Conservation (phyloP, 805 yeast genomes). For the Dipodascus albidus region DNA sequence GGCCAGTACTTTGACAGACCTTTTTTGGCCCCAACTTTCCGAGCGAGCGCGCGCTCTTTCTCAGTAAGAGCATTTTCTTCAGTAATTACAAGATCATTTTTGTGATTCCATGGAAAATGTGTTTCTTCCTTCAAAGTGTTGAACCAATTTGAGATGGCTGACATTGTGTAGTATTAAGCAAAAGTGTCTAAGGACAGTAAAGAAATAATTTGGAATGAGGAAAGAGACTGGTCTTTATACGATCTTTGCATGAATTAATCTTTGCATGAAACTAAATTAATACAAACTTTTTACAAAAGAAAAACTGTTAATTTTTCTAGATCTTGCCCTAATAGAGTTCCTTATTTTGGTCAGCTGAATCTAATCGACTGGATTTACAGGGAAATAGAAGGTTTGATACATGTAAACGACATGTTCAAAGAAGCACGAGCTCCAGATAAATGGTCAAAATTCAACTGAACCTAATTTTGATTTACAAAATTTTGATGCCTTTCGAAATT, state of each 20-base stretch:
- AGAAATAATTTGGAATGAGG: neutral
- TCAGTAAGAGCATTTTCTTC: neutral
- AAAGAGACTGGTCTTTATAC: neutral
- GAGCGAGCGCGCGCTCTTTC: slow-evolving; percentile 1
- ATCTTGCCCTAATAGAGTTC: too few species aligned
- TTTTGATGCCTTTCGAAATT: too few species aligned
- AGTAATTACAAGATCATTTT: neutral
- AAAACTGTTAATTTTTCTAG: neutral
- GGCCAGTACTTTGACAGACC: slow-evolving; percentile 40
- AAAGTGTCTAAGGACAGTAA: neutral
- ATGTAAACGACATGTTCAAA: neutral
- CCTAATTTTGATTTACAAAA: too few species aligned
- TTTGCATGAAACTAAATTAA: neutral
- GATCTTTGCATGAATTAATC: neutral
- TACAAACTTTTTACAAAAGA: too few species aligned
- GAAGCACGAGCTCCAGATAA: neutral
- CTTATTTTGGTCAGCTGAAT: too few species aligned
- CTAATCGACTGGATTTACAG: too few species aligned
- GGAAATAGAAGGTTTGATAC: too few species aligned
- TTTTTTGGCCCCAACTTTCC: slow-evolving; percentile 26
- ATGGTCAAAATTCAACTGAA: neutral
- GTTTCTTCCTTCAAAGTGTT: slow-evolving; percentile 7
- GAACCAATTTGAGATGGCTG: slow-evolving; percentile 6
- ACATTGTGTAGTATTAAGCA: neutral
- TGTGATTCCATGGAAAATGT: slow-evolving; percentile 3